Base-by-base conservation (phyloP, 1,284 basidiomycete genomes). In the Coniferiporia sulphurascens region DNA sequence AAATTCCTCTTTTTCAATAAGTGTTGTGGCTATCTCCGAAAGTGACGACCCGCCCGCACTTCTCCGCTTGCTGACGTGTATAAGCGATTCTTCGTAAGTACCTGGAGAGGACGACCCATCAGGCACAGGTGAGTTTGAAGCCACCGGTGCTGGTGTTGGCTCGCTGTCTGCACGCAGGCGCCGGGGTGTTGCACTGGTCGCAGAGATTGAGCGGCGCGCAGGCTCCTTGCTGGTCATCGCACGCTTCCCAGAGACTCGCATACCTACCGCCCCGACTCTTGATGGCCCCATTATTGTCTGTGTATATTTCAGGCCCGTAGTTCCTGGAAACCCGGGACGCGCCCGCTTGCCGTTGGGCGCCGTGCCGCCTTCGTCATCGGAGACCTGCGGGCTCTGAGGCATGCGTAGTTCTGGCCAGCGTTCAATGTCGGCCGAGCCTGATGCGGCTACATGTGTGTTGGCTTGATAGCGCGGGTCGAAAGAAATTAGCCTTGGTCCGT, bases 401-500 rank as follows among this genome's bases (percentile, higher is more conserved):
- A 82, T 75, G 9, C 78, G 78, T 53, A 95, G 82, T 71, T 96
- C 91, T 17, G 93, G 93, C 91, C 91, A 95, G 69, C 83, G 74
- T 35, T 89, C 83, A 4, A 77, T 68, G 70, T 96, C 92, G 3
- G 90, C 84, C 32, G 93, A 80, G 1, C 86, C 87, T 0, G 91
- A 82, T 1, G 89, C 86, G 51, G 84, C 75, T 66, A 95, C 84
- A 72, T 95, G 93, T 0, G 91, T 86, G 67, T 95, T 95, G 8
- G 82, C 75, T 12, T 81, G 75, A 72, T 91, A 90, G 0, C 83
- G 78, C 0, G 84, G 83, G 68, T 84, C 85, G 54, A 96, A 78
- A 1, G 90, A 84, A 66, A 96, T 87, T 67, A 95, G 80, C 43
- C 89, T 83, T 4, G 84, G 77, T 6, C 89, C 91, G 68, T 91